phyloP scores from a whole-genome alignment of 805 yeast species.

The Zygoascus tannicola region DNA sequence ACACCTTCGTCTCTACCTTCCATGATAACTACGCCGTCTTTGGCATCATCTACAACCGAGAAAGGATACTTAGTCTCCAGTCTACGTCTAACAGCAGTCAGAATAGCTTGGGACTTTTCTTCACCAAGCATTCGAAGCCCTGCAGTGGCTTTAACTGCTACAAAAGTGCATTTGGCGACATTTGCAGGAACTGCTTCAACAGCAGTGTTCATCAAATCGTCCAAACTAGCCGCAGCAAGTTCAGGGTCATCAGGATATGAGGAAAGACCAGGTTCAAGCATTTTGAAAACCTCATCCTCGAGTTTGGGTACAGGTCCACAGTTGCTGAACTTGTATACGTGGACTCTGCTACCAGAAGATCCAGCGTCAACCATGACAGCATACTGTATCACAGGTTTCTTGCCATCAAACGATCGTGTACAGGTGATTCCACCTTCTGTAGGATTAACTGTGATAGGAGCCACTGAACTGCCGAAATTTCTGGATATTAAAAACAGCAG shows the following conservation, averaged over 20 bases:
- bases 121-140: slow-evolving; percentile 83
- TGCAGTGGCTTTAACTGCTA: slow-evolving; percentile 97
- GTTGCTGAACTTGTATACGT: slow-evolving; percentile 83
- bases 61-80: slow-evolving; percentile 80
- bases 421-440: slow-evolving; percentile 16
- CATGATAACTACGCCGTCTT: slow-evolving; percentile 84
- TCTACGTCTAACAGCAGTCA: slow-evolving; percentile 66
- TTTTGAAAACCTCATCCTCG: slow-evolving; percentile 69
- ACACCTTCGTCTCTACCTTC: slow-evolving; percentile 97
- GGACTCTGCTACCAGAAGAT: slow-evolving; percentile 93
- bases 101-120: slow-evolving; percentile 58
- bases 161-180: slow-evolving; percentile 74
- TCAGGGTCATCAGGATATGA: slow-evolving; percentile 67
- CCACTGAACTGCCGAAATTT: neutral
- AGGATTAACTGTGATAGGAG: neutral
- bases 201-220: slow-evolving; percentile 71
- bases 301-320: slow-evolving; percentile 79
- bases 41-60: slow-evolving; percentile 63
- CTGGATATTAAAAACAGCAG: neutral
- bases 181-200: slow-evolving; percentile 65
- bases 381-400: slow-evolving; percentile 42
- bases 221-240: slow-evolving; percentile 87
- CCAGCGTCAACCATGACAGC: slow-evolving; percentile 98
- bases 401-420: slow-evolving; percentile 30
- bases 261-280: slow-evolving; percentile 89